Percentiles rank a stretch among this genome's conserved stretches.
These are phyloP conservation scores for Papilionanthe hybrid DNA, from an alignment of 116 monocot genomes.

Conservation along the genomic window DNA sequence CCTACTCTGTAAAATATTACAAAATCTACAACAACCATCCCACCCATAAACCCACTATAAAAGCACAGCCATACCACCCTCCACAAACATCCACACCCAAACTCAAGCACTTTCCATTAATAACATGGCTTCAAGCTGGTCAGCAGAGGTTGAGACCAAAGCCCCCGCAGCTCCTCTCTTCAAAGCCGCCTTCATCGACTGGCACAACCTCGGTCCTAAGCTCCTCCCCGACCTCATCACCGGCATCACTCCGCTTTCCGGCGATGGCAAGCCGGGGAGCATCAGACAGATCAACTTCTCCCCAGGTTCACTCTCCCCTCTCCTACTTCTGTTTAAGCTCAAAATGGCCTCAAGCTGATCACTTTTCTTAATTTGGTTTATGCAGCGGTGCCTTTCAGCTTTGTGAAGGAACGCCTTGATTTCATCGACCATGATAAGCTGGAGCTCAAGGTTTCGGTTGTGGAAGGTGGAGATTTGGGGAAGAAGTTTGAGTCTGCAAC, in stretches of 20 bases:
- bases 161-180: slow-evolving; percentile 8
- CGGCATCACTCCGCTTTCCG: slow-evolving; percentile 3
- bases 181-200: slow-evolving; percentile 19
- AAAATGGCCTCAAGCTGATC: too few relatives aligned
- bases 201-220: slow-evolving; percentile 32
- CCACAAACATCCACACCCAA: neutral
- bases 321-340: neutral
- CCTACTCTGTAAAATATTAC: neutral
- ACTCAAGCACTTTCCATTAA: neutral
- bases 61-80: neutral
- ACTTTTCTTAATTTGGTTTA: neutral
- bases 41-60: neutral
- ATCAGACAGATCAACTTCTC: slow-evolving; percentile 27
- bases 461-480: slow-evolving; percentile 14
- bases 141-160: slow-evolving; percentile 13
- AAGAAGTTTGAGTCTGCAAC: slow-evolving; percentile 13
- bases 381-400: slow-evolving; percentile 9
- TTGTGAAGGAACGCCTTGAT: slow-evolving; percentile 12
- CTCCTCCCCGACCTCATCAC: slow-evolving; percentile 15
- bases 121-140: neutral
- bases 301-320: slow-evolving; percentile 6
- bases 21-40: too few relatives aligned
- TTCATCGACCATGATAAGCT: slow-evolving; percentile 19
- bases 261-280: slow-evolving; percentile 14
- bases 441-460: neutral